A percentile compares a stretch with the other conserved stretches of the same genome.
These are phyloP conservation scores for Ceratobasidium sp. DNA, from an alignment of 1,284 basidiomycete species.

Conservation along the genomic window DNA sequence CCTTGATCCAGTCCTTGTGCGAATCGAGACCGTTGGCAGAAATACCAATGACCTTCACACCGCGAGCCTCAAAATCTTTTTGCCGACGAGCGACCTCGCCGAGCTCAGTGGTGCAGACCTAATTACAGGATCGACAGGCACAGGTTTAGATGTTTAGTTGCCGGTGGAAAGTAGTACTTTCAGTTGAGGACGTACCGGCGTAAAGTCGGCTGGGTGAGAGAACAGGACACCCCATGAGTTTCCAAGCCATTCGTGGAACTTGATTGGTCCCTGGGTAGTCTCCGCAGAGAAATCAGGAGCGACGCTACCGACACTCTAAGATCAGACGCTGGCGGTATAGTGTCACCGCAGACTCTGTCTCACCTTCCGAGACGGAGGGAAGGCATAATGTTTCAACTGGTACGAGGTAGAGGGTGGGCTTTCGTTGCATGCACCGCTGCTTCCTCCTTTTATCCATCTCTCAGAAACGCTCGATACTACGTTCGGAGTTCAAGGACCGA, in stretches of 20 bases:
- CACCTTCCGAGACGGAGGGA: slow-evolving; percentile 68
- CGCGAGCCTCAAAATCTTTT: slow-evolving; percentile 85
- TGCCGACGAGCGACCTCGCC: slow-evolving; percentile 90
- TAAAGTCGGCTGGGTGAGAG: slow-evolving; percentile 84
- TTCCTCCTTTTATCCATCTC: slow-evolving; percentile 22
- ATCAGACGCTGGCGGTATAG: not conserved
- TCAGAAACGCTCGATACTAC: not conserved
- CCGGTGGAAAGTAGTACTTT: not conserved
- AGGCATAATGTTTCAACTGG: slow-evolving; percentile 48
- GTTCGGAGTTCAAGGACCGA: slow-evolving; percentile 24
- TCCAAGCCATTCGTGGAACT: slow-evolving; percentile 92
- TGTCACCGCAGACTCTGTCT: not conserved
- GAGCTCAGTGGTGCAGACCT: slow-evolving; percentile 93
- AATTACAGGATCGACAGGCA: slow-evolving; percentile 41
- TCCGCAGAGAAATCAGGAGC: slow-evolving; percentile 86
- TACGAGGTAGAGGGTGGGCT: not conserved
- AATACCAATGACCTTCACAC: slow-evolving; percentile 93
- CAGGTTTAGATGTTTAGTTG: slow-evolving; percentile 53
- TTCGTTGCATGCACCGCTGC: not conserved
- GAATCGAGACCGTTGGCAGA: slow-evolving; percentile 90
- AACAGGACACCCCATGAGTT: slow-evolving; percentile 91
- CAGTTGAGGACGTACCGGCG: slow-evolving; percentile 36
- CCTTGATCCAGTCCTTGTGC: slow-evolving; percentile 90
- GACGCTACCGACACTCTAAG: slow-evolving; percentile 54
- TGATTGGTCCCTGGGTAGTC: slow-evolving; percentile 78